Percentiles rank a stretch among this genome's conserved stretches.
Evolutionary conservation across 768 basidiomycete species (phyloP).

Genomic region (Sporobolomyces phaffii): DNA sequence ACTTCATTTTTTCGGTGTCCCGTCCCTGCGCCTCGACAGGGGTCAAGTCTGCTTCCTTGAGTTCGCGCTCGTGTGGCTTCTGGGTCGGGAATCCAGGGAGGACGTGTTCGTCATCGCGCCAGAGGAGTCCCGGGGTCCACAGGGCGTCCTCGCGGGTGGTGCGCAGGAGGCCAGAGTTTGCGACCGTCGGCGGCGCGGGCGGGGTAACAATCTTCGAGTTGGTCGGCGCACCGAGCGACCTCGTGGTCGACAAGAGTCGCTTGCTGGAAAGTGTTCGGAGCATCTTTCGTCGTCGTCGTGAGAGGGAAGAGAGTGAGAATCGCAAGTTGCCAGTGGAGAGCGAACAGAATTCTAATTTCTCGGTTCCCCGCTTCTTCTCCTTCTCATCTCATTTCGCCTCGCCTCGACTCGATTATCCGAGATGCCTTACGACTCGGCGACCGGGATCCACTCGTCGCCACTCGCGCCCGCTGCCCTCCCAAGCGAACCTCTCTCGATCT

Average conservation of each 20-base stretch:
- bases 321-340: not conserved
- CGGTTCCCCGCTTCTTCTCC: not conserved
- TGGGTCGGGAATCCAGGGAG: not conserved
- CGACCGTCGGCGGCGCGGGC: constrained; percentile 47
- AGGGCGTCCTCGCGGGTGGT: constrained; percentile 64
- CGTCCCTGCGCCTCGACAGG: constrained; percentile 56
- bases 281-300: not conserved
- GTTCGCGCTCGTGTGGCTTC: not conserved
- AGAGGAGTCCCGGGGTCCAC: constrained; percentile 65
- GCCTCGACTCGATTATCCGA: not conserved
- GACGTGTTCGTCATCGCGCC: constrained; percentile 57
- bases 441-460: constrained; percentile 17
- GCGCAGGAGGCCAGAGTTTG: constrained; percentile 61
- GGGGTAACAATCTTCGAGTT: constrained; percentile 11
- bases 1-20: constrained; percentile 89
- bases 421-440: constrained; percentile 23
- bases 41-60: constrained; percentile 47
- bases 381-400: not conserved
- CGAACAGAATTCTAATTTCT: not conserved
- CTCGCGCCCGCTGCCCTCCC: not conserved
- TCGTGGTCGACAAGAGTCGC: not conserved
- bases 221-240: not conserved
- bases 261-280: not conserved
- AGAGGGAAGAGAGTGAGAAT: not conserved
- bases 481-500: constrained; percentile 3